These are phyloP conservation scores for Aquilaria sinensis DNA, from an alignment of 345 rosid species.

Conservation along the genomic window DNA sequence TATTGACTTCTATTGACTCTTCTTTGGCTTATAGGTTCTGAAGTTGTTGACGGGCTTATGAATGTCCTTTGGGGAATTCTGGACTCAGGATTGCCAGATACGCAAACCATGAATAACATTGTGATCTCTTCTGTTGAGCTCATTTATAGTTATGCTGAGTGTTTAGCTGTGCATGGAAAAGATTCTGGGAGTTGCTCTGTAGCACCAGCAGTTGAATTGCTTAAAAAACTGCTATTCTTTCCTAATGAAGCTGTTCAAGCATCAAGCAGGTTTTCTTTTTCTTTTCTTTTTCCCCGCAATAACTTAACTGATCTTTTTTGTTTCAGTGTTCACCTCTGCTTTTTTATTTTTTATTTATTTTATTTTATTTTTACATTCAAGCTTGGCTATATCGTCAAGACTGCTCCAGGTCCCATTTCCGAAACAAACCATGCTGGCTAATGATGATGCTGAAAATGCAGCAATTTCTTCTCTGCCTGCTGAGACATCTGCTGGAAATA, in stretches of 20 bases:
- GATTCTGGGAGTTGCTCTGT: constrained; percentile 57
- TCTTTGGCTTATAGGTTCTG: constrained; percentile 54
- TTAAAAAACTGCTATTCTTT: constrained; percentile 79
- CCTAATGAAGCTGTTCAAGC: constrained; percentile 86
- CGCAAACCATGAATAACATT: constrained; percentile 87
- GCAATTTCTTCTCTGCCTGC: constrained; percentile 48
- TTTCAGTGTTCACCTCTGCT: constrained; percentile 16
- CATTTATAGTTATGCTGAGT: constrained; percentile 92
- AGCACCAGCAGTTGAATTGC: constrained; percentile 77
- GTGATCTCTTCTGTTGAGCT: constrained; percentile 91
- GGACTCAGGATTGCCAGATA: constrained; percentile 87
- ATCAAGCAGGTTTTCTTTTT: constrained; percentile 77
- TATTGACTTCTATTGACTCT: not conserved
- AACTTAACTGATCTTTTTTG: constrained; percentile 6
- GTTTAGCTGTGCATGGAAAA: constrained; percentile 78
- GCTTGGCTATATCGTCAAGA: constrained; percentile 97
- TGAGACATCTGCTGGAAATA: constrained; percentile 56
- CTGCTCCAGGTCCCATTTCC: constrained; percentile 99
- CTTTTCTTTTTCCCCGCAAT: constrained; percentile 7
- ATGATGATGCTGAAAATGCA: constrained; percentile 73
- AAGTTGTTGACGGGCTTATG: constrained; percentile 90
- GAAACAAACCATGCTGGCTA: constrained; percentile 80
- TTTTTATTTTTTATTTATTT: constrained; percentile 4
- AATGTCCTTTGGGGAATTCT: constrained; percentile 95
- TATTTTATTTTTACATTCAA: constrained; percentile 25